Evolutionary conservation across 225 moss, liverwort and hornwort species (phyloP), one percentile per base, ranked within the genome.

Genomic region (Sphagnum tenellum): DNA sequence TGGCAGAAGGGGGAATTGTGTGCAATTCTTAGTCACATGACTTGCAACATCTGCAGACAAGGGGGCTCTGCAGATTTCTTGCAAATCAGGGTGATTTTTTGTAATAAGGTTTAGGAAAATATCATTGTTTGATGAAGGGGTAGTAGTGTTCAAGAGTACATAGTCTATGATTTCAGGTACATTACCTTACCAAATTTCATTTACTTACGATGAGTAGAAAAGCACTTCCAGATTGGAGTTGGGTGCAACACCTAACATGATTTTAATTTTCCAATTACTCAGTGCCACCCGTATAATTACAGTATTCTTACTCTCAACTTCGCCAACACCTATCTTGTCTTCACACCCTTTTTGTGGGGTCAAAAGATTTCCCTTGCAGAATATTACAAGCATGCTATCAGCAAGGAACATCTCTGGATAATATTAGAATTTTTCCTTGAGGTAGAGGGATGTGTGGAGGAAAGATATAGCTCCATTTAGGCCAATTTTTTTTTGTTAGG

Each of bases 231-330:
- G 59, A 80, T 83, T 83, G 83, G 83, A 83, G 77, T 69, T 75
- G 70, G 29, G 29, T 83, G 79, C 74, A 61, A 77, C 70, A 72
- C 65, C 70, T 65, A 66, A 63, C 69, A 72, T 54, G 60, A 52
- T 49, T 69, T 65, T 52, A 72, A 74, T 77, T 75, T 83, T 83
- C 79, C 79, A 79, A 79, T 79, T 29, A 29, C 29, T 29, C 46
- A 79, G 70, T 77, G 83, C 64, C 79, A 80, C 83, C 79, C 79
- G 68, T 73, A 66, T 83, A 70, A 65, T 70, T 64, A 74, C 49
- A 68, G 53, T 56, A 56, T 67, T 65, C 64, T 74, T 73, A 55
- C 12, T 67, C 68, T 61, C 59, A 59, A 59, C 64, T 67, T 66
- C 29, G 1, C 29, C 0, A 29, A 29, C 1, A 1, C 29, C 29